Evolutionary conservation across 2,329 filamentous ascomycete species (phyloP).

Genomic region (Graphilbum ipis-grandicollis): DNA sequence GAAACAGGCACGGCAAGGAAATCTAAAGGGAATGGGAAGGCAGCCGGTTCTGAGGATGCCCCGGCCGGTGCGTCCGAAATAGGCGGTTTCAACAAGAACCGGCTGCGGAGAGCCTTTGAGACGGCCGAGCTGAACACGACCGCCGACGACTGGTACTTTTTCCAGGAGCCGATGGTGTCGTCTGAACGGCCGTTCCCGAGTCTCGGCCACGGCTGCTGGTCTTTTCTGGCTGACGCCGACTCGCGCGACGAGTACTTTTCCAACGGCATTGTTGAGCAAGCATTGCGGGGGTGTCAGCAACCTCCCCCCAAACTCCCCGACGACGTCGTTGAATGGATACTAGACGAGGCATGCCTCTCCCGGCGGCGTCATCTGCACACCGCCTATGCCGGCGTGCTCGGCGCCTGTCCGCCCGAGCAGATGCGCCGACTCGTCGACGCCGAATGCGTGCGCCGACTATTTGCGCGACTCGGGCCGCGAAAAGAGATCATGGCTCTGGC

Average conservation of each 20-base stretch:
- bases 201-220: constrained; percentile 24
- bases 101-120: constrained; percentile 28
- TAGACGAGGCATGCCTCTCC: constrained; percentile 40
- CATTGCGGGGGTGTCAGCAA: constrained; percentile 18
- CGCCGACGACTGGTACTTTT: constrained; percentile 32
- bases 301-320: constrained; percentile 33
- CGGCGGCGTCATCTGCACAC: constrained; percentile 28
- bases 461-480: constrained; percentile 39
- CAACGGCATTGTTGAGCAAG: constrained; percentile 41
- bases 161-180: constrained; percentile 17
- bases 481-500: constrained; percentile 19
- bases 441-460: constrained; percentile 30
- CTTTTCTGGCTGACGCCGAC: constrained; percentile 27
- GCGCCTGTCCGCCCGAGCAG: constrained; percentile 16
- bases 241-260: constrained; percentile 41
- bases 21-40: too few relatives aligned
- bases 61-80: constrained; percentile 10
- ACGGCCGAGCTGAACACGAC: constrained; percentile 23
- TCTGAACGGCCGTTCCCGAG: constrained; percentile 19
- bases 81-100: constrained; percentile 16
- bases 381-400: constrained; percentile 41
- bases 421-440: constrained; percentile 26
- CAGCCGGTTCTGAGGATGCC: background rate
- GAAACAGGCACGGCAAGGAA: too few relatives aligned
- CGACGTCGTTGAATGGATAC: constrained; percentile 48